phyloP scores from a whole-genome alignment of 768 basidiomycete species.

The Hydnomerulius pinastri region DNA sequence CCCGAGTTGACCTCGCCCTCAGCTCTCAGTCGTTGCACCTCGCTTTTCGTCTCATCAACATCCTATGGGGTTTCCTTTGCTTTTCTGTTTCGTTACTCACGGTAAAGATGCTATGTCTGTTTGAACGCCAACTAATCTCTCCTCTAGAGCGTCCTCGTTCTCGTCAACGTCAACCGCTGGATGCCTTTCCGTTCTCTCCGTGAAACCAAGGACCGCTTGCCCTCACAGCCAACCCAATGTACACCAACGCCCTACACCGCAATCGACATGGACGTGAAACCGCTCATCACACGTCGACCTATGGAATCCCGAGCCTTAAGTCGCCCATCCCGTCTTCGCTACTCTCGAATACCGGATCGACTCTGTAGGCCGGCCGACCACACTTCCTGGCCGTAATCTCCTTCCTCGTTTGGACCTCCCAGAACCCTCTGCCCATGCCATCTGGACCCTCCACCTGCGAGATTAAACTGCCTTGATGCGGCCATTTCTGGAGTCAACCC shows the following conservation, averaged over 20 bases:
- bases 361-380: constrained; percentile 34
- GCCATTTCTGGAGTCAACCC: too few relatives aligned
- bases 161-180: constrained; percentile 33
- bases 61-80: constrained; percentile 35
- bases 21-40: constrained; percentile 30
- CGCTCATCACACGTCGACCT: not conserved
- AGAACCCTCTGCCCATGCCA: constrained; percentile 1
- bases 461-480: too few relatives aligned
- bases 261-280: constrained; percentile 9
- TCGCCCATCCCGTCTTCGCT: constrained; percentile 23
- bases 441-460: not conserved
- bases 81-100: constrained; percentile 39
- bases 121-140: constrained; percentile 7
- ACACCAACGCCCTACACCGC: not conserved
- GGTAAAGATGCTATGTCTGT: constrained; percentile 33
- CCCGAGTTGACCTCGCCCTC: constrained; percentile 12
- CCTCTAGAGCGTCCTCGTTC: constrained; percentile 36
- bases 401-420: constrained; percentile 8
- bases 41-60: constrained; percentile 20
- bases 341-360: constrained; percentile 52
- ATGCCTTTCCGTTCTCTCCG: not conserved
- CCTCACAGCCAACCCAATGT: not conserved
- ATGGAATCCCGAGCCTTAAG: constrained; percentile 2
- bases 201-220: constrained; percentile 1
- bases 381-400: constrained; percentile 16